Evolutionary conservation across 352 stramenopile species (phyloP).

Genomic region (Globisporangium uncinulatum): DNA sequence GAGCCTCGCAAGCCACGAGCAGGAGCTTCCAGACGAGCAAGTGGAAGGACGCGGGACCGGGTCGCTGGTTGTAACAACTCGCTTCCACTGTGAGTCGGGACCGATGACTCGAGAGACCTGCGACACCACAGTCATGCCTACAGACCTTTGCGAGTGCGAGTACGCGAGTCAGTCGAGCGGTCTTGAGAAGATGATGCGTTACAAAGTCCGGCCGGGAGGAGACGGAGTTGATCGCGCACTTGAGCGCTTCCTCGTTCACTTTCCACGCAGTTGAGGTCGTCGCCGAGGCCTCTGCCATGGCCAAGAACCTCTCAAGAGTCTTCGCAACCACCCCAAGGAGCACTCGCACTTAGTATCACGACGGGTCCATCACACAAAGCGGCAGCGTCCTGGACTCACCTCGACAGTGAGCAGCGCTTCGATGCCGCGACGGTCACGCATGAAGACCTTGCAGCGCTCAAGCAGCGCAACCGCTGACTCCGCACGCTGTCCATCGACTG

Average conservation of each 20-base stretch:
- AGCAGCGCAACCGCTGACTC: slow-evolving; percentile 19
- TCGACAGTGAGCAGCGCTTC: slow-evolving; percentile 40
- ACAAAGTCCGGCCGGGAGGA: slow-evolving; percentile 59
- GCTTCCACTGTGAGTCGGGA: background rate
- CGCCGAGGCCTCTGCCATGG: slow-evolving; percentile 12
- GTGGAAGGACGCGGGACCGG: slow-evolving; percentile 29
- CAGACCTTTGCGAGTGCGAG: slow-evolving; percentile 20
- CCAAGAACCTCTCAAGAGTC: slow-evolving; percentile 32
- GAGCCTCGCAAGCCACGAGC: slow-evolving; percentile 43
- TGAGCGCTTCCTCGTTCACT: slow-evolving; percentile 48
- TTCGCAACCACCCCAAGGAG: slow-evolving; percentile 4
- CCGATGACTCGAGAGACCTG: background rate
- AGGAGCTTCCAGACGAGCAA: slow-evolving; percentile 56
- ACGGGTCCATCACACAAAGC: too few relatives aligned
- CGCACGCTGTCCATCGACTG: too few relatives aligned
- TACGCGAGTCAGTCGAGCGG: slow-evolving; percentile 20
- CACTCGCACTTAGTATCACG: too few relatives aligned
- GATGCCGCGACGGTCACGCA: slow-evolving; percentile 62
- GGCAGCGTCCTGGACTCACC: slow-evolving; percentile 12
- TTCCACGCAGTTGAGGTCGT: slow-evolving; percentile 10
- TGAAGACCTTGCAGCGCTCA: slow-evolving; percentile 43
- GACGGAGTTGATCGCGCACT: slow-evolving; percentile 66
- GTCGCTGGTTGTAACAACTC: background rate
- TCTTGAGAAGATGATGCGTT: slow-evolving; percentile 17
- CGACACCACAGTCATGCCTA: background rate